phyloP scores from a whole-genome alignment of 2,329 filamentous ascomycete species.

The Chaetomiaceae sp. region DNA sequence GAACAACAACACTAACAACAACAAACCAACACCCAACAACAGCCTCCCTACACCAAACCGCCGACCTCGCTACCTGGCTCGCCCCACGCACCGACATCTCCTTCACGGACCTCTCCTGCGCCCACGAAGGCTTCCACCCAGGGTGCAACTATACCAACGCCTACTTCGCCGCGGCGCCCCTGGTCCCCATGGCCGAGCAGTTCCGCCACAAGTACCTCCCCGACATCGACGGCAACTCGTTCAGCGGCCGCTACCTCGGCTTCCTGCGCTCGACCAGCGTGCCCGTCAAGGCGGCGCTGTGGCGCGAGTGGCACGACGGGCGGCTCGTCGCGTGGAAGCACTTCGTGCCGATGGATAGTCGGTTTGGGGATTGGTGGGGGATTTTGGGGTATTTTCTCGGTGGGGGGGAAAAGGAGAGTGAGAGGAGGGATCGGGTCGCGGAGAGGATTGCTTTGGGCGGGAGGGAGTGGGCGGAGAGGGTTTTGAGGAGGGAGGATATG shows the following conservation, averaged over 20 bases:
- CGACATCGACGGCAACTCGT: slow-evolving; percentile 72
- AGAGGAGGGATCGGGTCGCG: slow-evolving; percentile 52
- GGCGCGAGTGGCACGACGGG: slow-evolving; percentile 75
- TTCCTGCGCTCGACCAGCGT: slow-evolving; percentile 66
- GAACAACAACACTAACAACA: no score
- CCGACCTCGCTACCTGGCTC: slow-evolving; percentile 46
- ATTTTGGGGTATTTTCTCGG: slow-evolving; percentile 72
- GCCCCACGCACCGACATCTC: slow-evolving; percentile 44
- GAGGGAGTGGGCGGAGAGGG: slow-evolving; percentile 63
- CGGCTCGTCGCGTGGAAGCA: slow-evolving; percentile 73
- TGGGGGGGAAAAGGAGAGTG: slow-evolving; percentile 32
- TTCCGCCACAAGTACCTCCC: slow-evolving; percentile 64
- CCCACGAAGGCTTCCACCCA: slow-evolving; percentile 32
- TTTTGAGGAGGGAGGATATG: slow-evolving; percentile 68
- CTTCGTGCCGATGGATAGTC: slow-evolving; percentile 74
- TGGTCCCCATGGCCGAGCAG: slow-evolving; percentile 42
- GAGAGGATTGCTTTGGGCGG: slow-evolving; percentile 61
- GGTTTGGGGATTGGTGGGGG: slow-evolving; percentile 66
- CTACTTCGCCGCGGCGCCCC: slow-evolving; percentile 36
- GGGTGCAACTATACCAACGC: slow-evolving; percentile 46
- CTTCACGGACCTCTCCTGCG: slow-evolving; percentile 53
- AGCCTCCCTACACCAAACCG: neutral
- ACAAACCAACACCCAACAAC: slow-evolving; percentile 35
- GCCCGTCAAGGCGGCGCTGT: slow-evolving; percentile 73
- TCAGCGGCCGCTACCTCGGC: slow-evolving; percentile 62